Percentiles rank a stretch among this genome's conserved stretches.
Conservation (phyloP, 148 eudicot genomes). For the Persicaria maculosa region DNA sequence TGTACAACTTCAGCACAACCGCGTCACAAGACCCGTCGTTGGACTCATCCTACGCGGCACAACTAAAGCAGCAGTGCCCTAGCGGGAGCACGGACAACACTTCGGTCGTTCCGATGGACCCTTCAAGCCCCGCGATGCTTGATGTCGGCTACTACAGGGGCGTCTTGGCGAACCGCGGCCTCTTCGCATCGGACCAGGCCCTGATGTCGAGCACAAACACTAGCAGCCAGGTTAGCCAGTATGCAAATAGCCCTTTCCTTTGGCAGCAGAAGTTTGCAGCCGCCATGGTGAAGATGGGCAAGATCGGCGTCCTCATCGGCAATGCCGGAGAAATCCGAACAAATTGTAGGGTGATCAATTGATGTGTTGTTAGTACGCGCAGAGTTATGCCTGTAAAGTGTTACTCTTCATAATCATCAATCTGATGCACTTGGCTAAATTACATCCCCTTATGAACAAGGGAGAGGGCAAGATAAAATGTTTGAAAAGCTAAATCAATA, state of each 20-base stretch:
- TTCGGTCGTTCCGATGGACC: slow-evolving; percentile 68
- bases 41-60: slow-evolving; percentile 46
- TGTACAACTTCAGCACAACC: slow-evolving; percentile 43
- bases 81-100: slow-evolving; percentile 26
- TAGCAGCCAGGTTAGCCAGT: slow-evolving; percentile 32
- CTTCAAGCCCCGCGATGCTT: slow-evolving; percentile 28
- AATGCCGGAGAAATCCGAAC: slow-evolving; percentile 51
- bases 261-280: slow-evolving; percentile 55
- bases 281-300: slow-evolving; percentile 85
- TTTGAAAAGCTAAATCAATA: no score
- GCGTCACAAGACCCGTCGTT: slow-evolving; percentile 47
- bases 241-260: slow-evolving; percentile 31
- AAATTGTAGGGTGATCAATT: slow-evolving; percentile 57
- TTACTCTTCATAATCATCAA: neutral
- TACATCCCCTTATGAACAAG: no score
- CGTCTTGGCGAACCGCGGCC: slow-evolving; percentile 43
- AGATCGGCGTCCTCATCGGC: slow-evolving; percentile 54
- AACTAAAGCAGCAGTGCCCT: slow-evolving; percentile 54
- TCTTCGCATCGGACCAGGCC: slow-evolving; percentile 67
- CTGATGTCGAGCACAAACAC: slow-evolving; percentile 33
- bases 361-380: neutral
- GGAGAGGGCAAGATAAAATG: no score
- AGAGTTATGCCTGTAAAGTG: neutral
- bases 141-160: slow-evolving; percentile 52
- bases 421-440: no score